These are phyloP conservation scores for Nothophytophthora sp. DNA, from an alignment of 352 stramenopile species.

Conservation along the genomic window DNA sequence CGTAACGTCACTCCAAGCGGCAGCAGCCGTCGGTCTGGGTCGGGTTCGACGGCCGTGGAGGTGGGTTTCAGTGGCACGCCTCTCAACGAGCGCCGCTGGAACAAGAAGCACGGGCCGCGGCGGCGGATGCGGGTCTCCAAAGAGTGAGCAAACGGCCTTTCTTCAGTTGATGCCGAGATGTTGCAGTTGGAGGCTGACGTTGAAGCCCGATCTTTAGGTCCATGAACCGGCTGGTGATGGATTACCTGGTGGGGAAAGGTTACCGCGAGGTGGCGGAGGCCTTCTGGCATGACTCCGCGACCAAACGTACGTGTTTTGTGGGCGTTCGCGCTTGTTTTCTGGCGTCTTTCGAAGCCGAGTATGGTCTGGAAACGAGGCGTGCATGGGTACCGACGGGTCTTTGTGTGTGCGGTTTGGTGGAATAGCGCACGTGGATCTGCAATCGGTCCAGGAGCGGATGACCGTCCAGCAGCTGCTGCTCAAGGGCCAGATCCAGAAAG, in stretches of 20 bases:
- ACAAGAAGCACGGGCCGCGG: slow-evolving; percentile 26
- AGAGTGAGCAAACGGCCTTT: slow-evolving; percentile 49
- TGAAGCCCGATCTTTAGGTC: slow-evolving; percentile 28
- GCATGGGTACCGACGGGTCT: slow-evolving; percentile 7
- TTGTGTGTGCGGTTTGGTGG: neutral
- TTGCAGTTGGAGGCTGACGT: neutral
- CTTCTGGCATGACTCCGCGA: slow-evolving; percentile 71
- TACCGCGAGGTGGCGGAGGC: slow-evolving; percentile 77
- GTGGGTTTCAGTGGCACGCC: slow-evolving; percentile 12
- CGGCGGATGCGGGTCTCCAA: slow-evolving; percentile 67
- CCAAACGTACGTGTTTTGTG: slow-evolving; percentile 50
- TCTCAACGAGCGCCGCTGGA: slow-evolving; percentile 18
- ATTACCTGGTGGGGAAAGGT: slow-evolving; percentile 81
- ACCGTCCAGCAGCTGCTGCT: slow-evolving; percentile 68
- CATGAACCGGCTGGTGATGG: slow-evolving; percentile 83
- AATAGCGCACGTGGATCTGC: slow-evolving; percentile 68
- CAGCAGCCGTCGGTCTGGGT: slow-evolving; percentile 17
- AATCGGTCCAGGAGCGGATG: slow-evolving; percentile 76
- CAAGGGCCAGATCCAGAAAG: slow-evolving; percentile 60
- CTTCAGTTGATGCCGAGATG: slow-evolving; percentile 9
- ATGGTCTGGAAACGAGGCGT: too few species aligned
- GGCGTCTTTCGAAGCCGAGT: slow-evolving; percentile 14
- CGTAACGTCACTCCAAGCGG: slow-evolving; percentile 19
- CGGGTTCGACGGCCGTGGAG: neutral
- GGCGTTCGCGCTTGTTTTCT: neutral